Evolutionary conservation across 2,329 filamentous ascomycete genomes (phyloP), one percentile per base, ranked within the genome.

Genomic region (Sporothrix euskadiensis): DNA sequence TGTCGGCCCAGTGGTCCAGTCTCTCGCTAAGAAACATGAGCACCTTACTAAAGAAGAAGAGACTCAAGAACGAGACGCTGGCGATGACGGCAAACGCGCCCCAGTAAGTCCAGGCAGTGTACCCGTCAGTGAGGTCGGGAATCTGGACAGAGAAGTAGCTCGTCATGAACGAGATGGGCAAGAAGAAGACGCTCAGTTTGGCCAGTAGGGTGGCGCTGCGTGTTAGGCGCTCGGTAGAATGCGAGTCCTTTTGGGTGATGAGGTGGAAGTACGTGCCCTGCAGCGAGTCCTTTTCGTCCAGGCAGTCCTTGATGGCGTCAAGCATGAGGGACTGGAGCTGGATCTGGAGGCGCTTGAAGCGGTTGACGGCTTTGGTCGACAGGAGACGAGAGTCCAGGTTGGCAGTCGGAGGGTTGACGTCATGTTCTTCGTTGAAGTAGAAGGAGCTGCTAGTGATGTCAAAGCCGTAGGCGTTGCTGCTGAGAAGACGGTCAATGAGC

Each of bases 261-360:
- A 94, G 85, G 80, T 92, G 93, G 84, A 94, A 94, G 80, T 93
- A 93, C 90, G 93, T 88, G 75, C 88, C 87, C 3, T 91, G 90
- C 35, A 94, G 82, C 0, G 89, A 88, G 35, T 91, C 89, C 78
- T 93, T 93, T 80, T 93, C 91, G 39, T 88, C 88, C 30, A 93
- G 80, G 73, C 88, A 88, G 77, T 90, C 89, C 69, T 87, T 83
- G 35, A 90, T 89, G 73, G 89, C 88, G 76, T 85, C 88, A 56
- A 91, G 79, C 74, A 90, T 89, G 68, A 91, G 86, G 56, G 90
- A 82, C 72, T 87, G 83, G 72, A 91, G 84, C 59, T 88, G 84
- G 77, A 90, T 87, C 74, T 85, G 84, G 2, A 91, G 81, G 7
- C 89, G 82, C 71, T 88, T 84, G 77, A 91, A 91, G 1, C 89